A percentile compares a stretch with the other conserved stretches of the same genome.
These are phyloP conservation scores for Uronychia binucleata DNA, from an alignment of 73 alveolate species.

Conservation along the genomic window DNA sequence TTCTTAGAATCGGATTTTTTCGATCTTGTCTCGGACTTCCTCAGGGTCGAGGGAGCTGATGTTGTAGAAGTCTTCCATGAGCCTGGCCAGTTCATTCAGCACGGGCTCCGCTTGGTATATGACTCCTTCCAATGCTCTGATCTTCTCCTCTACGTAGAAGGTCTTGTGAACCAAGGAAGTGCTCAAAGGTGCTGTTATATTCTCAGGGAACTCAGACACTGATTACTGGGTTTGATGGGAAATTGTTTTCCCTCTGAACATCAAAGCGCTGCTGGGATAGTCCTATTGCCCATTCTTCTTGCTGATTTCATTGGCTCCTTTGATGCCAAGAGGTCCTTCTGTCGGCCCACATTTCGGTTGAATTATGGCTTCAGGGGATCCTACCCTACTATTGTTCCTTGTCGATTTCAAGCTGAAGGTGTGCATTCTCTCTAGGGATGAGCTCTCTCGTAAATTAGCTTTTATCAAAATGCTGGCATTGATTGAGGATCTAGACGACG, in stretches of 20 bases:
- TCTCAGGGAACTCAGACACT: no score
- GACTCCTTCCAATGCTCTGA: background rate
- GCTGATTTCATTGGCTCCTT: background rate
- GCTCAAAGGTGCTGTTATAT: background rate
- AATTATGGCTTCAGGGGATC: background rate
- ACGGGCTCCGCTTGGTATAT: background rate
- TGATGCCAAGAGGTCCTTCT: background rate
- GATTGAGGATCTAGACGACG: background rate
- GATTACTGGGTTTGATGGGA: background rate
- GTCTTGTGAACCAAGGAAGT: no score
- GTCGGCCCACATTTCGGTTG: background rate
- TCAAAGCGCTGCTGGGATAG: background rate
- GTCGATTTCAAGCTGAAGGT: background rate
- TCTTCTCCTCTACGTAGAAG: background rate
- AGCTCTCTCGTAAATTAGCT: background rate
- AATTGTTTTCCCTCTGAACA: background rate
- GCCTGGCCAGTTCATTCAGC: background rate
- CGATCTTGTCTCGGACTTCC: background rate
- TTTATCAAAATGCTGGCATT: background rate
- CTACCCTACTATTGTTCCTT: background rate
- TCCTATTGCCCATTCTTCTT: background rate
- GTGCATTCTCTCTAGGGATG: background rate
- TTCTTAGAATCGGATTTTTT: background rate
- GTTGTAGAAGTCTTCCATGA: background rate
- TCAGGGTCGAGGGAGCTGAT: background rate